These are phyloP conservation scores for Neolentinus lepideus DNA, from an alignment of 1,284 basidiomycete species.

Conservation along the genomic window DNA sequence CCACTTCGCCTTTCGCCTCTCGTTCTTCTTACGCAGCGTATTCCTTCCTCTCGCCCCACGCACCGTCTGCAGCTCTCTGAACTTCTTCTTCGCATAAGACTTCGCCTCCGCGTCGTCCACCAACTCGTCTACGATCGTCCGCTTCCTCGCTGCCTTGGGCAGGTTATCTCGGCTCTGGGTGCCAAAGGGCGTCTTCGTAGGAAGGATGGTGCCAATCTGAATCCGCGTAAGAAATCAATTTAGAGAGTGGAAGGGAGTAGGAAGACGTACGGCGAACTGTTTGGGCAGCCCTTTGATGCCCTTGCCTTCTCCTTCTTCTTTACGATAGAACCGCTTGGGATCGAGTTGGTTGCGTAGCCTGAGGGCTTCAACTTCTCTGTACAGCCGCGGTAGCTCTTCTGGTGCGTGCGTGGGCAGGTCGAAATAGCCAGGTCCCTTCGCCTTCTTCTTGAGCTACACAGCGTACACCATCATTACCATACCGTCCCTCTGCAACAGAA, in stretches of 20 bases:
- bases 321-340: slow-evolving; percentile 92
- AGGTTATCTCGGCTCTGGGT: slow-evolving; percentile 68
- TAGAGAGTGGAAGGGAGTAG: slow-evolving; percentile 5
- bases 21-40: slow-evolving; percentile 64
- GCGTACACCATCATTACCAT: not conserved
- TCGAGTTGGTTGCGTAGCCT: slow-evolving; percentile 90
- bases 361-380: slow-evolving; percentile 91
- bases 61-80: slow-evolving; percentile 72
- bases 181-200: slow-evolving; percentile 71
- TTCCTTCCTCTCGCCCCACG: slow-evolving; percentile 71
- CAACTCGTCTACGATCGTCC: slow-evolving; percentile 84
- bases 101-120: slow-evolving; percentile 83
- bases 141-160: slow-evolving; percentile 60
- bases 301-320: slow-evolving; percentile 77
- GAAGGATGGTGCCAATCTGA: slow-evolving; percentile 85
- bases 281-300: slow-evolving; percentile 85
- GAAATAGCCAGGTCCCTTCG: slow-evolving; percentile 85
- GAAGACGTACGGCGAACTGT: slow-evolving; percentile 72
- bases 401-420: slow-evolving; percentile 83
- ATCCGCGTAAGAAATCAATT: slow-evolving; percentile 5
- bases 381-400: slow-evolving; percentile 75
- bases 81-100: slow-evolving; percentile 92
- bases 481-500: not conserved
- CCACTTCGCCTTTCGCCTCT: slow-evolving; percentile 62
- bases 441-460: slow-evolving; percentile 59